These are phyloP conservation scores for Diaporthe destruens DNA, from an alignment of 2,329 filamentous ascomycete species.

Conservation along the genomic window DNA sequence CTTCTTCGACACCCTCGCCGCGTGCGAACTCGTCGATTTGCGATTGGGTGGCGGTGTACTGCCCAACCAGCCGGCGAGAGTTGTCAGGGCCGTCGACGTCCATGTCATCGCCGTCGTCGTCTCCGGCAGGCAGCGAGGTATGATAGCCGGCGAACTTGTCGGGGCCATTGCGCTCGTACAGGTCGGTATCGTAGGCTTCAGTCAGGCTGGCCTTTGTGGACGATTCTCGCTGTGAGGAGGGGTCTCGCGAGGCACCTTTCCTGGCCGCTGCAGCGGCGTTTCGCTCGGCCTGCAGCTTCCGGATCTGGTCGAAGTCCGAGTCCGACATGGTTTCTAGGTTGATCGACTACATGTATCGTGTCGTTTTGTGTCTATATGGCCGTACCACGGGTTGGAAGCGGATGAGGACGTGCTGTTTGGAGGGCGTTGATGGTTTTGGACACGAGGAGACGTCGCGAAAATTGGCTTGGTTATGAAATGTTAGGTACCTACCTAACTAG, in stretches of 20 bases:
- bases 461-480: constrained; percentile 35
- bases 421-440: constrained; percentile 1
- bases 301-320: constrained; percentile 89
- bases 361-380: not conserved
- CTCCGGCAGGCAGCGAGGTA: constrained; percentile 84
- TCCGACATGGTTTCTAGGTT: constrained; percentile 69
- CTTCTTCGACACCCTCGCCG: constrained; percentile 88
- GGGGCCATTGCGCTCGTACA: constrained; percentile 83
- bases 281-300: constrained; percentile 91
- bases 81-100: constrained; percentile 81
- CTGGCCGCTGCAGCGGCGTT: constrained; percentile 83
- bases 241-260: constrained; percentile 83
- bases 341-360: constrained; percentile 42
- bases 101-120: constrained; percentile 83
- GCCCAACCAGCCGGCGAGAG: constrained; percentile 85
- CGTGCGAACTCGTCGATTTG: constrained; percentile 95
- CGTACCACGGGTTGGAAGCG: not conserved
- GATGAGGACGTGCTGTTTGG: not conserved
- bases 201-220: constrained; percentile 93
- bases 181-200: constrained; percentile 86
- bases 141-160: constrained; percentile 93
- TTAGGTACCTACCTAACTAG: not conserved
- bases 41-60: constrained; percentile 92
- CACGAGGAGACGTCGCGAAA: constrained; percentile 30
- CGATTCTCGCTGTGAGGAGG: constrained; percentile 83